Conservation (phyloP, 208 protist genomes). For the Hexamita inflata region DNA sequence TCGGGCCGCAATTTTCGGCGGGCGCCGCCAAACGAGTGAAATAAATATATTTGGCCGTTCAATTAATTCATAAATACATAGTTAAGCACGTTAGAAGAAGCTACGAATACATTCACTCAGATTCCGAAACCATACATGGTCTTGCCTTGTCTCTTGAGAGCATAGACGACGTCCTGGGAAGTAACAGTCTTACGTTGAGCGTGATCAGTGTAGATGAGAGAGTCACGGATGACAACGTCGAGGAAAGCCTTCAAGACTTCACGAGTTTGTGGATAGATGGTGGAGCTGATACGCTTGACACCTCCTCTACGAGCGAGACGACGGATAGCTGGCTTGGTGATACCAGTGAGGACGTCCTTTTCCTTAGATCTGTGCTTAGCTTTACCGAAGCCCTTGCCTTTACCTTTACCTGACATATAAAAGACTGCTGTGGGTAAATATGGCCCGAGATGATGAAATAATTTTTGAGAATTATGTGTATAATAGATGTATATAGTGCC, state of each 20-base stretch:
- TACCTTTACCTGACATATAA: conserved; percentile 23
- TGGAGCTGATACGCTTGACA: conserved; percentile 66
- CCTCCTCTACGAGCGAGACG: conserved; percentile 67
- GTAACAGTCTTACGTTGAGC: conserved; percentile 74
- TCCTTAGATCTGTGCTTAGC: conserved; percentile 18
- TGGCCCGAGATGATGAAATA: too few species aligned
- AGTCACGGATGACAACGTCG: conserved; percentile 69
- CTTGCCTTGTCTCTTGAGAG: conserved; percentile 72
- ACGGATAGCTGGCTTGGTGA: conserved; percentile 55
- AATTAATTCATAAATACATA: too few species aligned
- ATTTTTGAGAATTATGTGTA: too few species aligned
- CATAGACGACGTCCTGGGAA: conserved; percentile 77
- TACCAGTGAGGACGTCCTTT: conserved; percentile 2
- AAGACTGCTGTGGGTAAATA: too few species aligned
- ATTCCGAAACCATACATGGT: conserved; percentile 76
- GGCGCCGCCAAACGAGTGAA: too few species aligned
- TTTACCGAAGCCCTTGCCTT: conserved; percentile 24
- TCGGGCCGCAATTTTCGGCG: too few species aligned
- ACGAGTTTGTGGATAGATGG: conserved; percentile 73
- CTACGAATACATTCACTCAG: too few species aligned
- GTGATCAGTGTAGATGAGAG: conserved; percentile 79
- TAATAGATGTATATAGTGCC: too few species aligned
- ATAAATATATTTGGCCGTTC: too few species aligned
- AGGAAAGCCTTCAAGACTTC: conserved; percentile 70
- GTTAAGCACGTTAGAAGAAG: too few species aligned